Conservation (phyloP, 2,329 filamentous ascomycete species). For the Ascochyta rabiei region DNA sequence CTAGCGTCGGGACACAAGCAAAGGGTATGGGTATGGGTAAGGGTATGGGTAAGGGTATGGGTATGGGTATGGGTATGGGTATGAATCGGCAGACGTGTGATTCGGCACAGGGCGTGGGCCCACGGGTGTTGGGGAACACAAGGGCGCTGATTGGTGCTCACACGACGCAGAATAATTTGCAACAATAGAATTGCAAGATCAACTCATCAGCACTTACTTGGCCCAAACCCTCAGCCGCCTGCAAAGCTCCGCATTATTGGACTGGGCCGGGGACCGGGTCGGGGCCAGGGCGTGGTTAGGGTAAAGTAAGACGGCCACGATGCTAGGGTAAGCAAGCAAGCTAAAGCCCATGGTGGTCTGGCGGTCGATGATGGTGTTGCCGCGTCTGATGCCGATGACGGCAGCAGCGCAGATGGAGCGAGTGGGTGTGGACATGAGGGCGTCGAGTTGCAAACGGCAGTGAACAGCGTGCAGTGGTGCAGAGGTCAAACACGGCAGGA, state of each 20-base stretch:
- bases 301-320: slow-evolving; percentile 39
- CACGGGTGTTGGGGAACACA: slow-evolving; percentile 25
- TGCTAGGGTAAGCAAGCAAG: slow-evolving; percentile 29
- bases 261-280: slow-evolving; percentile 38
- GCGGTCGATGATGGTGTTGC: slow-evolving; percentile 27
- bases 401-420: slow-evolving; percentile 33
- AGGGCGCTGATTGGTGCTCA: slow-evolving; percentile 32
- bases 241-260: slow-evolving; percentile 41
- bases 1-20: slow-evolving; percentile 24
- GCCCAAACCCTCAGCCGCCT: slow-evolving; percentile 38
- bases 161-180: slow-evolving; percentile 41
- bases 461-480: slow-evolving; percentile 15
- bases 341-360: slow-evolving; percentile 13
- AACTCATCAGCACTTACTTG: slow-evolving; percentile 42
- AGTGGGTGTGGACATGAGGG: slow-evolving; percentile 22
- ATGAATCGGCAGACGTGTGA: slow-evolving; percentile 18
- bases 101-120: slow-evolving; percentile 28
- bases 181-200: slow-evolving; percentile 43
- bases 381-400: slow-evolving; percentile 30
- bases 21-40: too few species aligned
- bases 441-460: slow-evolving; percentile 21
- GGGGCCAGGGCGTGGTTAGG: slow-evolving; percentile 43
- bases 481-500: slow-evolving; percentile 41
- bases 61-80: too few species aligned
- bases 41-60: too few species aligned